phyloP scores from a whole-genome alignment of 2,329 filamentous ascomycete genomes.

The Rosellinia necatrix region DNA sequence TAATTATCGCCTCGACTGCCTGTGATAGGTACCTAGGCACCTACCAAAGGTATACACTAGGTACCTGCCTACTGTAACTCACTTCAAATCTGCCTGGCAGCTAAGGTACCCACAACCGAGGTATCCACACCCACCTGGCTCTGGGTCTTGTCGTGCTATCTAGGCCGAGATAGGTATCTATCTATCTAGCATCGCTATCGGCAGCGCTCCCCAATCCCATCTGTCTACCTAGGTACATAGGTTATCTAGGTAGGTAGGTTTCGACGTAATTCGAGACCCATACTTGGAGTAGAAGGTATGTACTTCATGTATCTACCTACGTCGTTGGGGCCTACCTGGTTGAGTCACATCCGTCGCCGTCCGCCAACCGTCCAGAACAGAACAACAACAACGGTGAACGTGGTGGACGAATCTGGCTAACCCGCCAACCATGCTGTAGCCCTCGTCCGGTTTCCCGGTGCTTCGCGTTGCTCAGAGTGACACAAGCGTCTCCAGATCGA shows the following conservation, averaged over 20 bases:
- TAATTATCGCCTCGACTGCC: neutral
- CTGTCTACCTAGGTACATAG: neutral
- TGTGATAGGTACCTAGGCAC: too few species aligned
- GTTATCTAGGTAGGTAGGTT: too few species aligned
- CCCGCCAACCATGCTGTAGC: constrained; percentile 12
- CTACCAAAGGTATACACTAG: too few species aligned
- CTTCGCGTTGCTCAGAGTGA: constrained; percentile 26
- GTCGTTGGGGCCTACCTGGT: too few species aligned
- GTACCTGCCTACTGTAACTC: neutral
- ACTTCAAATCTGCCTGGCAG: too few species aligned
- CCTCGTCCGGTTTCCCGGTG: constrained; percentile 19
- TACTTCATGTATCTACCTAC: constrained; percentile 7
- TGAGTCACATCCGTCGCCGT: too few species aligned
- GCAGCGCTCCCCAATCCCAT: constrained; percentile 14
- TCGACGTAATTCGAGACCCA: too few species aligned
- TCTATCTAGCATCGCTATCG: constrained; percentile 19
- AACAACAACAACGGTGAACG: constrained; percentile 1
- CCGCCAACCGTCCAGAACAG: too few species aligned
- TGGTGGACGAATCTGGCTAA: constrained; percentile 21
- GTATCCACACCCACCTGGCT: constrained; percentile 14
- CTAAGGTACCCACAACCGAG: neutral
- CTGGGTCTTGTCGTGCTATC: neutral
- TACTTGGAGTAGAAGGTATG: too few species aligned
- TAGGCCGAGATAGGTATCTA: constrained; percentile 20
- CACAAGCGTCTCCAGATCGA: constrained; percentile 27